Base-by-base conservation (phyloP, 2,329 filamentous ascomycete species). In the Trichocomaceae sp. region DNA sequence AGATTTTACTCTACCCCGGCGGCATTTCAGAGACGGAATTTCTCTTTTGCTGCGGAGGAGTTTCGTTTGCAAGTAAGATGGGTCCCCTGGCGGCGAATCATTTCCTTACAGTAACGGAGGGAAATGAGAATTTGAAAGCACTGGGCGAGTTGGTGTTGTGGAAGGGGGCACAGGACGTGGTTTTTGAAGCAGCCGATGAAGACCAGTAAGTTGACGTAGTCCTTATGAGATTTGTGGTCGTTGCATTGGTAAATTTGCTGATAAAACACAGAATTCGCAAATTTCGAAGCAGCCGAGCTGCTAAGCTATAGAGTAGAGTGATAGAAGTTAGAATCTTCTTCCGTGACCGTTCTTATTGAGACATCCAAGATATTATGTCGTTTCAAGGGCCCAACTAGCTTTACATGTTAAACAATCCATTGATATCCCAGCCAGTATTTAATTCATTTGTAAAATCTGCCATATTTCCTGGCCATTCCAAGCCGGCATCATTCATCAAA, bases 31-130 rank as follows among this genome's bases (percentile, higher is more conserved):
- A 64, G 41, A 63, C 61, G 3, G 63, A 64, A 49, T 60, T 64
- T 22, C 45, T 64, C 5, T 60, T 62, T 29, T 60, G 58, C 26
- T 64, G 64, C 50, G 62, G 63, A 2, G 60, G 61, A 3, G 55
- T 60, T 7, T 51, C 59, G 4, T 64, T 64, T 52, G 60, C 61
- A 1, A 63, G 61, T 48, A 64, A 64, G 29, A 63, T 63, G 62
- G 63, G 63, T 1, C 31, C 58, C 7, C 47, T 64, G 20, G 63
- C 63, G 3, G 63, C 57, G 10, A 64, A 63, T 57, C 62, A 64
- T 41, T 64, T 64, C 33, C 58, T 64, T 46, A 64, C 62, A 13
- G 56, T 64, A 19, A 59, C 44, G 22, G 61, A 64, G 29, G 63
- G 63, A 1, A 45, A 35, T 15, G 62, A 64, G 31, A 58, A 63